Base-by-base conservation (phyloP, 2,329 filamentous ascomycete species). In the Neofusicoccum sp. region DNA sequence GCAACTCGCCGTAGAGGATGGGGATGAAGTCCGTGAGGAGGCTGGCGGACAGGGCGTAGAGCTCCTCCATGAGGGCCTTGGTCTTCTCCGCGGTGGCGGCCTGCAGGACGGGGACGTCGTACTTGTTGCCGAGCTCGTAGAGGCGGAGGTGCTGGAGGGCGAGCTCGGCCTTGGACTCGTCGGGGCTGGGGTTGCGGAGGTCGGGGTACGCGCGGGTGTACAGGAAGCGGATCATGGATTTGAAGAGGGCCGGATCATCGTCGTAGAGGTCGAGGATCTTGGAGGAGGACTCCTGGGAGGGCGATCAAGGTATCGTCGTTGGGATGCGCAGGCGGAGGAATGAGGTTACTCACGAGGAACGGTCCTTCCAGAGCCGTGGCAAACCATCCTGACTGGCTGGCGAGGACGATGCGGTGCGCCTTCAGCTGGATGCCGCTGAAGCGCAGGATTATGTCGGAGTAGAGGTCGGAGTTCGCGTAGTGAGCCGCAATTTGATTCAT, bases 401-500 rank as follows among this genome's bases (percentile, higher is more conserved):
- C 54, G n/a, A 58, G 54, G n/a, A 58, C 54, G 54, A 58, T 44
- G 54, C 54, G 54, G 39, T 58, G 54, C 31, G 54, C 41, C 3
- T 41, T 4, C 8, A 58, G 9, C 54, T 34, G 14, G 1, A 8
- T 44, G n/a, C 14, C 54, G 14, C 52, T 44, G 41, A 58, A 58
- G 41, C 41, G 54, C 8, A 58, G 54, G 7, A 11, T 28, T 29
- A 58, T 36, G 54, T 58, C 54, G 8, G 54, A 45, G 39, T 58
- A 58, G 31, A 45, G 29, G 31, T 36, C 28, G 11, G 34, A 36
- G 41, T 28, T 14, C 29, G 54, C 54, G 45, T 14, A 58, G 41
- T 33, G 54, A 3, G 41, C 9, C n/a, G 41, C 41, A 2, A 61
- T 12, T 16, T 49, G 44, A n/a, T 49, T 41, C 34, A 16, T 34